phyloP scores from a whole-genome alignment of 164 flowering plant genomes.

The Kingdonia uniflora region DNA sequence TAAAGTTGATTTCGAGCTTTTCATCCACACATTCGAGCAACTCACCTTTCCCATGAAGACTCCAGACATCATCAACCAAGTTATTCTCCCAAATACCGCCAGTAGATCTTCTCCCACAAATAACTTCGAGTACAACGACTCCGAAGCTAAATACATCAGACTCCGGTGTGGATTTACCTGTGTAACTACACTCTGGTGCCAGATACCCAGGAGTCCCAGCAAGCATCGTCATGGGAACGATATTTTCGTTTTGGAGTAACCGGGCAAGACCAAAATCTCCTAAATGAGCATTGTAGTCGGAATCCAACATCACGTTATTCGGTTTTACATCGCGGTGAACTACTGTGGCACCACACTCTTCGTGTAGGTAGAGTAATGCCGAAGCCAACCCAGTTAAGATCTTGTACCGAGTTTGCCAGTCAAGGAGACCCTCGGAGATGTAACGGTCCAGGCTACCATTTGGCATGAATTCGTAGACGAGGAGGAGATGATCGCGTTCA shows the following conservation, averaged over 20 bases:
- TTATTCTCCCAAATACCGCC: constrained; percentile 21
- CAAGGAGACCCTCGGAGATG: constrained; percentile 20
- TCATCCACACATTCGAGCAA: constrained; percentile 24
- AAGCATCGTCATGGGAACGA: constrained; percentile 25
- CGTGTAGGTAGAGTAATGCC: constrained; percentile 29
- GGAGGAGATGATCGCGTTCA: constrained; percentile 23
- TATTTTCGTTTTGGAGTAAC: constrained; percentile 19
- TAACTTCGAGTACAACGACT: constrained; percentile 33
- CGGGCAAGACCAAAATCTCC: constrained; percentile 46
- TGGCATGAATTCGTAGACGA: constrained; percentile 34
- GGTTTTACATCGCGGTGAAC: constrained; percentile 39
- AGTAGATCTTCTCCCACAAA: constrained; percentile 13
- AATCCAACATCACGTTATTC: constrained; percentile 37
- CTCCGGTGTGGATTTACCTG: constrained; percentile 27
- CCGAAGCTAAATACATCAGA: constrained; percentile 38
- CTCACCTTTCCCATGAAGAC: constrained; percentile 12
- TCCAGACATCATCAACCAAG: constrained; percentile 31
- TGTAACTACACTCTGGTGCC: constrained; percentile 31
- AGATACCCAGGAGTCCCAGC: constrained; percentile 40
- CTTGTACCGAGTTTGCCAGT: constrained; percentile 29
- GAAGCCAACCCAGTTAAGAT: constrained; percentile 36
- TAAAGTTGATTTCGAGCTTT: constrained; percentile 14
- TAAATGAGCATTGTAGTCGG: constrained; percentile 27
- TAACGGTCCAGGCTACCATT: constrained; percentile 34
- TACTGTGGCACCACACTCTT: constrained; percentile 30